Evolutionary conservation across 768 basidiomycete species (phyloP).

Genomic region (Rickenella mellea): DNA sequence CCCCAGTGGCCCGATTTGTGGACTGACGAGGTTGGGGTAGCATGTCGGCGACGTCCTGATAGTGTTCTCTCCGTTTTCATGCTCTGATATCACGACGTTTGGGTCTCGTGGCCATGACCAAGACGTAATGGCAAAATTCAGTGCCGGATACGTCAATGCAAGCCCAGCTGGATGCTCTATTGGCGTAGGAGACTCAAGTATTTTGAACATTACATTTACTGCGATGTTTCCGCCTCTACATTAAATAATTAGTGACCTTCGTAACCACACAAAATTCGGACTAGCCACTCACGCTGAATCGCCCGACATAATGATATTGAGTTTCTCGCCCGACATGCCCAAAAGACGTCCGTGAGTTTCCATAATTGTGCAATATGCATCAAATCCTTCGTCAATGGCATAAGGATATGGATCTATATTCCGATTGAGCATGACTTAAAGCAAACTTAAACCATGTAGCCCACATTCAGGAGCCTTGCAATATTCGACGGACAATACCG

Average conservation of each 20-base stretch:
- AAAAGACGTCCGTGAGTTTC: constrained; percentile 73
- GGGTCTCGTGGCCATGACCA: constrained; percentile 91
- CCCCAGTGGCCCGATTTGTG: constrained; percentile 88
- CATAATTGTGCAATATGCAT: constrained; percentile 73
- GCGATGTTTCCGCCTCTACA: constrained; percentile 81
- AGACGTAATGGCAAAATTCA: constrained; percentile 97
- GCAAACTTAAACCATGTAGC: too few relatives aligned
- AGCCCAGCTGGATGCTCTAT: constrained; percentile 74
- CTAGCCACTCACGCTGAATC: constrained; percentile 85
- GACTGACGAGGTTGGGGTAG: constrained; percentile 83
- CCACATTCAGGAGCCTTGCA: constrained; percentile 95
- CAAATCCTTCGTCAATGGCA: constrained; percentile 91
- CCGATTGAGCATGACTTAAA: background rate
- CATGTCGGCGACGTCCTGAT: constrained; percentile 76
- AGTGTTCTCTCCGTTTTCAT: constrained; percentile 73
- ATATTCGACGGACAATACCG: constrained; percentile 83
- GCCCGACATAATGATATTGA: constrained; percentile 76
- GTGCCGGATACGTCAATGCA: constrained; percentile 81
- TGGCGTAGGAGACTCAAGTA: constrained; percentile 50
- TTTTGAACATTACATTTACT: constrained; percentile 74
- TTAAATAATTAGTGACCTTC: constrained; percentile 6
- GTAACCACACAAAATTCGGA: background rate
- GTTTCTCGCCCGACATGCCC: constrained; percentile 78
- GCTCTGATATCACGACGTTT: constrained; percentile 77
- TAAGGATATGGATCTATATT: constrained; percentile 88